Evolutionary conservation across 2,329 filamentous ascomycete species (phyloP).

Genomic region (Emericellopsis cladophorae): DNA sequence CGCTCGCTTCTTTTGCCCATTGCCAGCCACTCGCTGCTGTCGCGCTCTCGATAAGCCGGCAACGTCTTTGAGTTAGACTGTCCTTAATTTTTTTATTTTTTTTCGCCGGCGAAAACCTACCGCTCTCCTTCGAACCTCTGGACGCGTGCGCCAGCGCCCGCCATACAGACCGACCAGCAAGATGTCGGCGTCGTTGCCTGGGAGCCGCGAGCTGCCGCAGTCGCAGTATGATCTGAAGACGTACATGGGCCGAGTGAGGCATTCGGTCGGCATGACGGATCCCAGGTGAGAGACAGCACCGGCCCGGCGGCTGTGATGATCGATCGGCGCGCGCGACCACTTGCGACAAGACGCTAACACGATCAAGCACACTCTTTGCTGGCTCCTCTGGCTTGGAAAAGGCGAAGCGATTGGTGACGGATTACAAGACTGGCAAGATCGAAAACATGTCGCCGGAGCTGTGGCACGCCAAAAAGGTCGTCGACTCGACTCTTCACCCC

Average conservation of each 20-base stretch:
- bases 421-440: conserved; percentile 78
- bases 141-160: too few relatives aligned
- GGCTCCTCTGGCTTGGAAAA: conserved; percentile 66
- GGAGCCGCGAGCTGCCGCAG: conserved; percentile 68
- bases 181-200: conserved; percentile 56
- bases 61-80: too few relatives aligned
- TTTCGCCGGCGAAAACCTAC: background rate
- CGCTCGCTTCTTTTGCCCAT: background rate
- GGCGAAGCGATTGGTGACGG: conserved; percentile 69
- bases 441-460: conserved; percentile 76
- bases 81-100: too few relatives aligned
- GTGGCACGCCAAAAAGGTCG: conserved; percentile 93
- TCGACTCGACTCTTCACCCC: conserved; percentile 91
- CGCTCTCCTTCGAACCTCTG: background rate
- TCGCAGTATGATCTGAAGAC: conserved; percentile 89
- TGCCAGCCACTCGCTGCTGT: background rate
- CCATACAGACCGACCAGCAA: conserved; percentile 3
- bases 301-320: too few relatives aligned
- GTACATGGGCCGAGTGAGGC: conserved; percentile 89
- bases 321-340: background rate
- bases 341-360: background rate
- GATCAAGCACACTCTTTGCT: conserved; percentile 67
- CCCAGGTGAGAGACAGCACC: conserved; percentile 52
- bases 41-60: too few relatives aligned
- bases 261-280: conserved; percentile 82